Percentiles rank a stretch among this genome's conserved stretches.
Evolutionary conservation across 1,284 basidiomycete species (phyloP).

Genomic region (Ceratobasidium sp.): DNA sequence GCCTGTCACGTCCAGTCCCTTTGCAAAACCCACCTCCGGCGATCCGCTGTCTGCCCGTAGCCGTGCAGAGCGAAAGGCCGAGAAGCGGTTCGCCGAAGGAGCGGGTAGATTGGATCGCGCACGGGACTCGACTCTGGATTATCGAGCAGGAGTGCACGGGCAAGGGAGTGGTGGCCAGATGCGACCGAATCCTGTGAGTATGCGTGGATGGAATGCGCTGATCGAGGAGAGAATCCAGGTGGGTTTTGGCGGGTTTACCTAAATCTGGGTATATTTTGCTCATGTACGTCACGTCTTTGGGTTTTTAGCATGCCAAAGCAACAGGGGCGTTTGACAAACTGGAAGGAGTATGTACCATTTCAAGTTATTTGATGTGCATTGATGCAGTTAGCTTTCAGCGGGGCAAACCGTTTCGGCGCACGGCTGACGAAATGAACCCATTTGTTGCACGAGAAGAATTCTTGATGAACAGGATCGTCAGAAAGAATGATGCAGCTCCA

Average conservation of each 20-base stretch:
- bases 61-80: slow-evolving; percentile 66
- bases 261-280: slow-evolving; percentile 15
- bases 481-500: slow-evolving; percentile 86
- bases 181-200: slow-evolving; percentile 67
- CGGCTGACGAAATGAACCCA: slow-evolving; percentile 80
- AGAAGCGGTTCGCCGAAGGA: slow-evolving; percentile 66
- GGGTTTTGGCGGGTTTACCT: slow-evolving; percentile 49
- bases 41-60: slow-evolving; percentile 59
- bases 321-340: slow-evolving; percentile 81
- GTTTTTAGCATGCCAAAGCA: slow-evolving; percentile 70
- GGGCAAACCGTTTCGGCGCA: slow-evolving; percentile 75
- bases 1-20: slow-evolving; percentile 49
- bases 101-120: slow-evolving; percentile 74
- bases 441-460: slow-evolving; percentile 84
- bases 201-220: slow-evolving; percentile 81
- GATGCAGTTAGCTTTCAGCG: slow-evolving; percentile 53
- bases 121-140: slow-evolving; percentile 81
- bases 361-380: neutral
- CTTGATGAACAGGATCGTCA: slow-evolving; percentile 90
- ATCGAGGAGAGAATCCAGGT: slow-evolving; percentile 87
- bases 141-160: slow-evolving; percentile 63
- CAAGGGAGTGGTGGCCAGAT: slow-evolving; percentile 52
- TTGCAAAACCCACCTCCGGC: slow-evolving; percentile 56
- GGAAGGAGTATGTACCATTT: slow-evolving; percentile 62
- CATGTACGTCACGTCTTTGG: slow-evolving; percentile 50